phyloP scores from a whole-genome alignment of 1,139 yeast genomes.

The Debaryomyces singareniensis region DNA sequence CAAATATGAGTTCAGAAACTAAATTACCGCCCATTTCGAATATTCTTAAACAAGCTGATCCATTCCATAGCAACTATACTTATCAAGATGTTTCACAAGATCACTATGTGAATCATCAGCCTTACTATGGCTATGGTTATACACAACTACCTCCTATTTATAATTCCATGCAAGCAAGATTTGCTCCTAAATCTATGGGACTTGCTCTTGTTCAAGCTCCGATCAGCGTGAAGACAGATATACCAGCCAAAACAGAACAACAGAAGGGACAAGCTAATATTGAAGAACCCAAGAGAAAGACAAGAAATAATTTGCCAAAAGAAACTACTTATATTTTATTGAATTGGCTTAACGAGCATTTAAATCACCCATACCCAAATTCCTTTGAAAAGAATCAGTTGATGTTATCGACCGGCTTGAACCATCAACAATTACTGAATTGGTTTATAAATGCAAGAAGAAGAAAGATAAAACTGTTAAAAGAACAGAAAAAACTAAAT shows the following conservation, averaged over 20 bases:
- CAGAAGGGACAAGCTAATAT: background rate
- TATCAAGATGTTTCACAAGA: background rate
- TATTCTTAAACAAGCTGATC: background rate
- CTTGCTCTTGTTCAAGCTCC: background rate
- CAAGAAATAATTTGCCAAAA: conserved; percentile 80
- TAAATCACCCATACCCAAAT: conserved; percentile 92
- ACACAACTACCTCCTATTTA: background rate
- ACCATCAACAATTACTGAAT: conserved; percentile 85
- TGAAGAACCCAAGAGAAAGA: conserved; percentile 24
- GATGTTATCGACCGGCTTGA: conserved; percentile 77
- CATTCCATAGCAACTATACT: background rate
- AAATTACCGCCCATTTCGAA: background rate
- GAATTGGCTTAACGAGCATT: conserved; percentile 77
- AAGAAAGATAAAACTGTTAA: conserved; percentile 56
- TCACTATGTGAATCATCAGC: background rate
- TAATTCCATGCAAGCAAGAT: background rate
- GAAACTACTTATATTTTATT: conserved; percentile 79
- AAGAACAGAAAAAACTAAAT: conserved; percentile 25
- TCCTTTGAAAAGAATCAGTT: conserved; percentile 81
- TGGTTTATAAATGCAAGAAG: conserved; percentile 97
- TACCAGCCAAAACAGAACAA: background rate
- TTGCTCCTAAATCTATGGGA: conserved; percentile 1
- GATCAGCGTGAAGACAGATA: background rate
- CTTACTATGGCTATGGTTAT: background rate
- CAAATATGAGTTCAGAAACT: background rate